Conservation (phyloP, 495 filamentous ascomycete species). For the Penicillium steckii region DNA sequence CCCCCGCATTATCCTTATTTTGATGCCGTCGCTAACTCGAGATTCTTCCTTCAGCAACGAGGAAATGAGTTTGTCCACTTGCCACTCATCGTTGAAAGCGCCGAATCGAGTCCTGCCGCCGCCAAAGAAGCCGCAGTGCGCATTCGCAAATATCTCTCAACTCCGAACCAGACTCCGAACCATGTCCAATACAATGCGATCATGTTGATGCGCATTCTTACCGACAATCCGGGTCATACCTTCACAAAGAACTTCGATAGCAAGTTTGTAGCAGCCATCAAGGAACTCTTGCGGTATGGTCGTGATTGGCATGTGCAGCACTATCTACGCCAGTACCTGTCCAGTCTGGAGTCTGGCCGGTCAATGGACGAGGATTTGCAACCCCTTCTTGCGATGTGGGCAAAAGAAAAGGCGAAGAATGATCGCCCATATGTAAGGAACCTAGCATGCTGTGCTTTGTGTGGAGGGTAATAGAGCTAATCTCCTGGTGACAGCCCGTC, state of each 20-base stretch:
- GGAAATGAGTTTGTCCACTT: slow-evolving; percentile 90
- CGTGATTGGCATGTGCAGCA: slow-evolving; percentile 76
- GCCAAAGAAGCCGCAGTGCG: slow-evolving; percentile 72
- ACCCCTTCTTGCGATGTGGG: slow-evolving; percentile 78
- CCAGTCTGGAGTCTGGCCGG: slow-evolving; percentile 67
- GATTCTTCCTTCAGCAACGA: slow-evolving; percentile 32
- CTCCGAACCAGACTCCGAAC: slow-evolving; percentile 59
- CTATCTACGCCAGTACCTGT: slow-evolving; percentile 81
- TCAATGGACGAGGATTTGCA: slow-evolving; percentile 68
- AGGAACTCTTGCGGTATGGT: slow-evolving; percentile 70
- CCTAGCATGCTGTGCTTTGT: background rate
- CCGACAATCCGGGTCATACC: slow-evolving; percentile 84
- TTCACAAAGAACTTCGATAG: slow-evolving; percentile 85
- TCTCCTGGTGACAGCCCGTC: slow-evolving; percentile 1
- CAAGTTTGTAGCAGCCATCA: slow-evolving; percentile 73
- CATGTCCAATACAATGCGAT: slow-evolving; percentile 91
- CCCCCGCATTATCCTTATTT: background rate
- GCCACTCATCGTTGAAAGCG: slow-evolving; percentile 90
- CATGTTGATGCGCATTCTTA: slow-evolving; percentile 91
- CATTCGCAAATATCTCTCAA: slow-evolving; percentile 78
- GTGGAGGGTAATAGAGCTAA: background rate
- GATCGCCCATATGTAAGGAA: background rate
- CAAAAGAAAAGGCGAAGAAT: slow-evolving; percentile 67
- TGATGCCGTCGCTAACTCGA: slow-evolving; percentile 1
- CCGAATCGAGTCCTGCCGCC: slow-evolving; percentile 86